Evolutionary conservation across 768 basidiomycete genomes (phyloP).

Genomic region (Rubroboletus pulcherrimus): DNA sequence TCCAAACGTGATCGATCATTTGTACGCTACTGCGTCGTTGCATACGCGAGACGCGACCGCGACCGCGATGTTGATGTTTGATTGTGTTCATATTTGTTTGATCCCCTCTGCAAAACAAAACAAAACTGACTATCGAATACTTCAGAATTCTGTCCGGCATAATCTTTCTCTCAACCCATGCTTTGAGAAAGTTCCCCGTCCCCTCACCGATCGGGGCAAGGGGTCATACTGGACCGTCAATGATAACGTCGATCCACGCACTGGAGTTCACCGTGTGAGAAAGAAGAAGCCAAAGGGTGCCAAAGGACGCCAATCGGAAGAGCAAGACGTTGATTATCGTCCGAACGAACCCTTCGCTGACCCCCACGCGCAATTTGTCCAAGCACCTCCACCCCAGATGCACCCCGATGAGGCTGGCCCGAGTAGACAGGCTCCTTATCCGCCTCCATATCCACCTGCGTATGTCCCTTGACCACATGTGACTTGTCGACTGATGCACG

Average conservation of each 20-base stretch:
- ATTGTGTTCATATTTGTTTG: constrained; percentile 59
- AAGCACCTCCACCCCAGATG: constrained; percentile 46
- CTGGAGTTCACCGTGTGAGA: constrained; percentile 83
- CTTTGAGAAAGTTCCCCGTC: constrained; percentile 89
- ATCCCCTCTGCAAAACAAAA: constrained; percentile 27
- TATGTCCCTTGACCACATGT: constrained; percentile 14
- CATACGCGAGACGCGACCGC: constrained; percentile 42
- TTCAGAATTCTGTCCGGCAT: constrained; percentile 85
- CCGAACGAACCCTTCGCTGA: constrained; percentile 56
- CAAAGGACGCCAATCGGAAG: constrained; percentile 48
- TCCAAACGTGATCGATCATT: background rate
- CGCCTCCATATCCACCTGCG: constrained; percentile 60
- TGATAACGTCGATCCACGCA: constrained; percentile 84
- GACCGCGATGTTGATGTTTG: constrained; percentile 64
- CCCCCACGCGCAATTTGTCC: constrained; percentile 53
- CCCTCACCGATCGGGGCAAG: constrained; percentile 85
- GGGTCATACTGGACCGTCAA: constrained; percentile 93
- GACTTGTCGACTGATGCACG: constrained; percentile 3
- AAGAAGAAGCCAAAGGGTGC: constrained; percentile 76
- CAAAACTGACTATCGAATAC: constrained; percentile 20
- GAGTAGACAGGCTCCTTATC: constrained; percentile 55
- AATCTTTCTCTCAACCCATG: constrained; percentile 88
- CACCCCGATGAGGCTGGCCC: constrained; percentile 58
- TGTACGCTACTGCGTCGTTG: constrained; percentile 2
- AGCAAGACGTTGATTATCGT: constrained; percentile 63